These are phyloP conservation scores for Selenicereus undatus DNA, from an alignment of 148 eudicot species.

Conservation along the genomic window DNA sequence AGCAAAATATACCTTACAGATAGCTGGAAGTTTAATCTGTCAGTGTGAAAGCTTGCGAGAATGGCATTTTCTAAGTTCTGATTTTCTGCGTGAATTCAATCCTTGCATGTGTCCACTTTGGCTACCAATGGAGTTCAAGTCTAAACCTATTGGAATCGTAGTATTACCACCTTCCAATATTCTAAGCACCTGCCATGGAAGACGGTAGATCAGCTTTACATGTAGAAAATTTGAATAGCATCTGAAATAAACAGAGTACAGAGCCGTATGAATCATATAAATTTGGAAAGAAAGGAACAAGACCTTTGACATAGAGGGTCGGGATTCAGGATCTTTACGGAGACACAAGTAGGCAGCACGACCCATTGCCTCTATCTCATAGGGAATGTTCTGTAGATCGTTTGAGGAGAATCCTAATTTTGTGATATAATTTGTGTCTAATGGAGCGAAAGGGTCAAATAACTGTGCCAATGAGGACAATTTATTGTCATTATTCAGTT, in stretches of 20 bases:
- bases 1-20: background rate
- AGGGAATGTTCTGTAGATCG: constrained; percentile 46
- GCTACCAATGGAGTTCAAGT: constrained; percentile 59
- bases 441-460: constrained; percentile 38
- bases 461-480: constrained; percentile 38
- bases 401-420: constrained; percentile 38
- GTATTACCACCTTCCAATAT: constrained; percentile 64
- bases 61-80: constrained; percentile 48
- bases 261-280: background rate
- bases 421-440: constrained; percentile 33
- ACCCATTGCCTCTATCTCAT: constrained; percentile 62
- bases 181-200: constrained; percentile 47
- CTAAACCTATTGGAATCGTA: constrained; percentile 46
- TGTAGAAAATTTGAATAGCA: too few species aligned
- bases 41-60: constrained; percentile 73
- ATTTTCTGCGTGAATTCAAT: constrained; percentile 27
- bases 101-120: constrained; percentile 71
- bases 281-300: background rate
- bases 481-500: constrained; percentile 41
- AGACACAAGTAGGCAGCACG: constrained; percentile 82
- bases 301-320: constrained; percentile 97
- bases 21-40: constrained; percentile 5
- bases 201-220: background rate
- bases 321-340: constrained; percentile 66
- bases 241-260: background rate